Evolutionary conservation across 495 filamentous ascomycete species (phyloP), one percentile per base, ranked within the genome.

Genomic region (Penicillium turbatum): DNA sequence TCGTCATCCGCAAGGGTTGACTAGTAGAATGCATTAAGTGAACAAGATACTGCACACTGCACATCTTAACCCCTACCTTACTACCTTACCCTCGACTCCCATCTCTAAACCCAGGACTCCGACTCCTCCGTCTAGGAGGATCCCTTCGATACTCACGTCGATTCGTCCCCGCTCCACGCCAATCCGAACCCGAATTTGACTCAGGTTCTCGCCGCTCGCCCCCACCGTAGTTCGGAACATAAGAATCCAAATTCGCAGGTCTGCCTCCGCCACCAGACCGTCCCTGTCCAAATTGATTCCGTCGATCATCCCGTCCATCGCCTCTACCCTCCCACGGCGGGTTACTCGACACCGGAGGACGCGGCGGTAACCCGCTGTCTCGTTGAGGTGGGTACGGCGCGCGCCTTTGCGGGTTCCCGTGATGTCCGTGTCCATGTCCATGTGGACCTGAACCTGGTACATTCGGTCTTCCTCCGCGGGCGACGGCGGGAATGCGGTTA

Each of bases 361-460:
- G 71, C 37, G 72, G 71, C 8, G 74, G 73, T n/a, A 76, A 59
- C 1, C 71, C 66, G 38, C 54, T 62, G 11, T 75, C 69, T 49
- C 60, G 62, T 41, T 68, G 65, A 17, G 56, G 59, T 8, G 67
- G 55, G 55, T 67, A 59, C 11, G 53, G 47, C 10, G 63, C 62
- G 9, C 69, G 64, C 16, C 68, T 68, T 12, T 51, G 40, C 35
- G 40, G 34, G 42, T 57, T 60, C 2, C 61, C 64, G 16, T 64
- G 61, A n/a, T 39, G 21, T 31, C 34, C 43, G 4, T 24, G 2
- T 24, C 21, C 21, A 24, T 24, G 21, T 4, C 21, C 21, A 4
- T 24, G 21, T 24, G 21, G 21, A 24, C 21, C 21, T 2, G 21
- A 4, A 24, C 21, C 21, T 39, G 61, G 49, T 21, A n/a, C 41